Base-by-base conservation (phyloP, 495 filamentous ascomycete species). In the Xylaria nigripes region DNA sequence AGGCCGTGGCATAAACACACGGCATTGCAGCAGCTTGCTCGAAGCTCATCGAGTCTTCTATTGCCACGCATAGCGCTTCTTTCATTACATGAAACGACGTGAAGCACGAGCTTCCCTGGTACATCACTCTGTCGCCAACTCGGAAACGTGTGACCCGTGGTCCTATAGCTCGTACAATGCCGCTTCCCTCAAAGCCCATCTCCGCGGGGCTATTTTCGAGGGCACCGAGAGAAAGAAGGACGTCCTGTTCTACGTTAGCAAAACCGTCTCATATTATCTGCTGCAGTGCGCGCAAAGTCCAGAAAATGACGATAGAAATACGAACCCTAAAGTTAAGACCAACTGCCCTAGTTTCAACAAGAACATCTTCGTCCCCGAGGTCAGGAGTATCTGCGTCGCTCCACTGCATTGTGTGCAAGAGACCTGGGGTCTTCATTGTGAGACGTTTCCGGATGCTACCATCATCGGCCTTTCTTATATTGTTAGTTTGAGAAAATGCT, bases 1-100 rank as follows among this genome's bases (percentile, higher is more conserved):
- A 72, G 0, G 76, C 76, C 0, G 79, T 80, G 24, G 61, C 62
- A 56, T 71, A 83, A 0, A 69, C 70, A 1, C 76, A 62, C 0
- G 76, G 77, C 9, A 81, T 61, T 3, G 74, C 68, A 6, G 72
- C 74, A 5, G 73, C 73, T 48, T 71, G 68, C 12, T 72, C 67
- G 38, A 75, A 72, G 8, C 61, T 58, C 44, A 80, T 63, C 2
- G 64, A 46, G 16, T 75, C 67, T 0, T 70, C 70, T 7, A 82
- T 65, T 13, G 58, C 54, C 5, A 51, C 27, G 8, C 57, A 63
- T 1, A 63, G 23, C 1, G 32, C 29, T 19, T 32, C 44, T 2
- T 40, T 50, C 6, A 52, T 15, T 4, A 42, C 18, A 22, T 48
- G 2, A 19, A 24, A 38, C 0, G 48, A 52, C 6, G 55, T 21